phyloP scores from a whole-genome alignment of 345 rosid genomes.

The Tarenaya hassleriana region DNA sequence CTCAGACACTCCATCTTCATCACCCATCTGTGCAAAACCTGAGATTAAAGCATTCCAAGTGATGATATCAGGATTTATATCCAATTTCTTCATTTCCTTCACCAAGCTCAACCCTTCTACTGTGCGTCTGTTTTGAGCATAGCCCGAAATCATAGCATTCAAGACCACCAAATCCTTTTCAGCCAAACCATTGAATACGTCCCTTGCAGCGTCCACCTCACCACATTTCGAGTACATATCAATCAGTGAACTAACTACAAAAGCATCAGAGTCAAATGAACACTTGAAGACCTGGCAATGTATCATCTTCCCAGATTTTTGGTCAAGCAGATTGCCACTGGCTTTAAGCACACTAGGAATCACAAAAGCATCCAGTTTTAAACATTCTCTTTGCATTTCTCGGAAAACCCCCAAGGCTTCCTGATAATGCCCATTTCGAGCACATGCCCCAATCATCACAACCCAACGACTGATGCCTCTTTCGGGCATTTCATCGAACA shows the following conservation, averaged over 20 bases:
- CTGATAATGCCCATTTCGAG: slow-evolving; percentile 47
- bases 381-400: slow-evolving; percentile 45
- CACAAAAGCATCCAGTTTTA: slow-evolving; percentile 44
- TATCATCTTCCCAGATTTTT: slow-evolving; percentile 42
- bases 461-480: slow-evolving; percentile 44
- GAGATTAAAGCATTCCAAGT: slow-evolving; percentile 64
- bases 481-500: slow-evolving; percentile 66
- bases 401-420: slow-evolving; percentile 39
- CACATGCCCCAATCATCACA: slow-evolving; percentile 46
- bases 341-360: slow-evolving; percentile 74
- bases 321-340: slow-evolving; percentile 46
- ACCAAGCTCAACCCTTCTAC: slow-evolving; percentile 47
- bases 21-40: slow-evolving; percentile 58
- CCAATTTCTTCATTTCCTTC: slow-evolving; percentile 33
- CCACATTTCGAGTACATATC: slow-evolving; percentile 80
- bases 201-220: slow-evolving; percentile 36
- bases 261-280: slow-evolving; percentile 46
- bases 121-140: slow-evolving; percentile 39
- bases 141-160: slow-evolving; percentile 75
- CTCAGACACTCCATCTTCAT: slow-evolving; percentile 37
- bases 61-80: slow-evolving; percentile 49
- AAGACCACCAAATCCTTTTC: slow-evolving; percentile 55
- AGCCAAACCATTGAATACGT: slow-evolving; percentile 44
- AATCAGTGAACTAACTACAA: slow-evolving; percentile 54
- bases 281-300: slow-evolving; percentile 47